Evolutionary conservation across 139 green algal genomes (phyloP).

Genomic region (Chlorella sp.): DNA sequence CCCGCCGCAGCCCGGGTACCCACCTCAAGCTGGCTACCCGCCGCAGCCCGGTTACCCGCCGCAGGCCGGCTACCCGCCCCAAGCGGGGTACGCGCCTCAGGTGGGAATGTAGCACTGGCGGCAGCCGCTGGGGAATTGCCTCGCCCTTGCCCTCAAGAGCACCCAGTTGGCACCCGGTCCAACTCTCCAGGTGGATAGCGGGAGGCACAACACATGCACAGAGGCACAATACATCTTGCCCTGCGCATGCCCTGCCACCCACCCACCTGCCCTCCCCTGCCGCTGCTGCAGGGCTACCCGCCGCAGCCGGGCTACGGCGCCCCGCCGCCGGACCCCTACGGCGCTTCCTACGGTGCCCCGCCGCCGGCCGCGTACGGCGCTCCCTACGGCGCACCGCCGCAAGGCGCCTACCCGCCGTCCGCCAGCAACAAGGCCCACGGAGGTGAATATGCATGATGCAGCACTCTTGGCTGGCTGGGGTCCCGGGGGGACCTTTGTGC

Average conservation of each 20-base stretch:
- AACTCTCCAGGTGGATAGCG: no score
- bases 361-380: neutral
- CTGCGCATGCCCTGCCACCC: no score
- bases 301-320: neutral
- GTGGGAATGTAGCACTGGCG: no score
- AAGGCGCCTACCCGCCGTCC: neutral
- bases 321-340: neutral
- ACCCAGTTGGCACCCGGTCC: no score
- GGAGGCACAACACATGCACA: no score
- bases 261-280: neutral
- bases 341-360: neutral
- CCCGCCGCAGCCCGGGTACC: neutral
- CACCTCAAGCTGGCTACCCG: neutral
- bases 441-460: neutral
- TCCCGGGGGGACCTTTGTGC: no score
- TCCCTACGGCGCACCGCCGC: neutral
- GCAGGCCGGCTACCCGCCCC: neutral
- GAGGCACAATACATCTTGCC: no score
- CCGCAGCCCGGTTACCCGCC: neutral
- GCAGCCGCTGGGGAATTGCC: no score
- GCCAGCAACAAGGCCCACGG: neutral
- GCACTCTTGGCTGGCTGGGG: no score
- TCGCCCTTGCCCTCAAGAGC: no score
- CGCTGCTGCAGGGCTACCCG: constrained; percentile 7
- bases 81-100: neutral